A percentile compares a stretch with the other conserved stretches of the same genome.
These are phyloP conservation scores for Hymenoscyphus albidus DNA, from an alignment of 2,329 filamentous ascomycete species.

Conservation along the genomic window DNA sequence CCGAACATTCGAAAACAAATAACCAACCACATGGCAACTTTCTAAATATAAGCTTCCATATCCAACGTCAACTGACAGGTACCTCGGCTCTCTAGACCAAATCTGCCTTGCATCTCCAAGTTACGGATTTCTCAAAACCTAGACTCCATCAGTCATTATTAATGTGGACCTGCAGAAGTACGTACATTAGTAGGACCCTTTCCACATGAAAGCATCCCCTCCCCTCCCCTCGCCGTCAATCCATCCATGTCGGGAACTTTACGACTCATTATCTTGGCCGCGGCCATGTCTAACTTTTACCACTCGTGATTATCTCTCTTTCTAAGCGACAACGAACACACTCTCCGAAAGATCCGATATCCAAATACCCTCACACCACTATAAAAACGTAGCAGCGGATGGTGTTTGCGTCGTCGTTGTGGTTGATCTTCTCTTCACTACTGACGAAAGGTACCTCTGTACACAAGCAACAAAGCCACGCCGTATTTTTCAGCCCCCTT, in stretches of 20 bases:
- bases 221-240: neutral
- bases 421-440: neutral
- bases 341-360: constrained; percentile 1
- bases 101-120: neutral
- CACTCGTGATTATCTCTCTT: neutral
- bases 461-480: neutral
- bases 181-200: neutral
- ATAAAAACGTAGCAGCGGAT: neutral
- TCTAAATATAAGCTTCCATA: neutral
- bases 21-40: neutral
- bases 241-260: neutral
- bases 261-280: neutral
- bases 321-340: neutral
- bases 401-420: neutral
- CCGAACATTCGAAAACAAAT: too few relatives aligned
- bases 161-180: neutral
- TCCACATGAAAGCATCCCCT: neutral
- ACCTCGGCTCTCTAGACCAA: neutral
- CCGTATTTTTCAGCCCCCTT: neutral
- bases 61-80: neutral
- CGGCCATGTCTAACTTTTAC: neutral
- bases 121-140: neutral
- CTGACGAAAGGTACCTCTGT: neutral
- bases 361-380: neutral
- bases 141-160: neutral